A percentile compares a stretch with the other conserved stretches of the same genome.
Conservation (phyloP, 1,284 basidiomycete genomes). For the Bjerkandera adusta region DNA sequence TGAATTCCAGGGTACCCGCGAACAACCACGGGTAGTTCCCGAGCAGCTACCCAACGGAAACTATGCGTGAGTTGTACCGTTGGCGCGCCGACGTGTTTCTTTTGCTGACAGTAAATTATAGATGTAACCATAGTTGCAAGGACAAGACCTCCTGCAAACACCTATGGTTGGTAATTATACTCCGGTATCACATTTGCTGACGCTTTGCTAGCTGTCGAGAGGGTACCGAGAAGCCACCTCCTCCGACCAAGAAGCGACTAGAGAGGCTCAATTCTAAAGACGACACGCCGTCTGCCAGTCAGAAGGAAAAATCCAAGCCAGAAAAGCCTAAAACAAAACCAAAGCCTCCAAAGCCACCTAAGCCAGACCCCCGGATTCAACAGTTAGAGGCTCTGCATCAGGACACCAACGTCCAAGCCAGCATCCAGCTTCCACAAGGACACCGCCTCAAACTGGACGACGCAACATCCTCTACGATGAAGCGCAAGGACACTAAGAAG, state of each 20-base stretch:
- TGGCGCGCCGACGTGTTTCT: not conserved
- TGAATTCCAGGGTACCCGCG: slow-evolving; percentile 24
- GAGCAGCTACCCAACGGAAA: slow-evolving; percentile 46
- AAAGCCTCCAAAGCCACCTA: slow-evolving; percentile 18
- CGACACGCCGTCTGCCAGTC: slow-evolving; percentile 2
- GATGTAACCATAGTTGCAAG: slow-evolving; percentile 80
- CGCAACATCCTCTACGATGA: slow-evolving; percentile 22
- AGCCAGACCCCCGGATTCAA: slow-evolving; percentile 33
- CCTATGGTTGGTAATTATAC: slow-evolving; percentile 51
- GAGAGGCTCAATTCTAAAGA: slow-evolving; percentile 19
- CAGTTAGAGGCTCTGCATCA: slow-evolving; percentile 47
- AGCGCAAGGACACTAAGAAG: slow-evolving; percentile 29
- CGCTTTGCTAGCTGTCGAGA: slow-evolving; percentile 59
- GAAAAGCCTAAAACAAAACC: slow-evolving; percentile 19
- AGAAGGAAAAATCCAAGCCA: not conserved
- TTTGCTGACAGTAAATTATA: slow-evolving; percentile 25
- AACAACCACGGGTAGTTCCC: slow-evolving; percentile 31
- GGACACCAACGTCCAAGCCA: slow-evolving; percentile 39
- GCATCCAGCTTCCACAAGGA: slow-evolving; percentile 39
- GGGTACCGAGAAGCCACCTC: slow-evolving; percentile 55
- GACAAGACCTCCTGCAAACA: slow-evolving; percentile 74
- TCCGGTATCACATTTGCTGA: slow-evolving; percentile 8
- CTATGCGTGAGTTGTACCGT: slow-evolving; percentile 42
- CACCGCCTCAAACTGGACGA: slow-evolving; percentile 46
- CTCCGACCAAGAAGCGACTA: slow-evolving; percentile 31